Base-by-base conservation (phyloP, 2,329 filamentous ascomycete species). In the Microcyclosporella mali region DNA sequence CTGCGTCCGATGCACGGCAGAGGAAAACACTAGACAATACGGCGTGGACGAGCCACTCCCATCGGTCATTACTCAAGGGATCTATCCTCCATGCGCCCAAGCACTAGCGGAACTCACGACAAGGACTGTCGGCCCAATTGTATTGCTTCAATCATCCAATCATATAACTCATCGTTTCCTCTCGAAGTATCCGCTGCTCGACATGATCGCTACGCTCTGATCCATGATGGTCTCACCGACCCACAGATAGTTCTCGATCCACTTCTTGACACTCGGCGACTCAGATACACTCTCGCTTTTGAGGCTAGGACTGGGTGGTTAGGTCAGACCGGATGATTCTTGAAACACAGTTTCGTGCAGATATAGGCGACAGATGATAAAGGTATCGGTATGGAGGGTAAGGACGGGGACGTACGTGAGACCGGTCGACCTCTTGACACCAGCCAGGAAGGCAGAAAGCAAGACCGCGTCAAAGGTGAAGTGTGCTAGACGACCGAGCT, bases 191-290 rank as follows among this genome's bases (percentile, higher is more conserved):
- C 83, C 78, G 63, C 86, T 94, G 37, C 85, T 83, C 32, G 88
- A 85, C 64, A 95, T 86, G 44, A 97, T 79, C 31, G 89, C 89
- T 25, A 97, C 88, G 21, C 88, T 94, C 71, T 94, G 85, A 67
- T 98, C 92, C 88, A 98, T 94, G 52, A 95, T 85, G 80, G 88
- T 95, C 72, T 98, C 92, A 57, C 92, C 92, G 14, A 95, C 83
- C 50, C 88, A 88, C 33, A 97, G 81, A 66, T 97, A 97, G 65
- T 84, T 90, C 61, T 90, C 84, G 55, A 97, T 80, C 88, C 89
- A 97, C 40, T 82, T 83, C 64, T 84, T 83, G 56, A 92, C 68
- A 50, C 89, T 84, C 65, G 87, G 85, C 66, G 82, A 90, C 45
- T 94, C 87, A 63, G 84, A 78, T 60, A 95, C 77, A 56, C 82